Evolutionary conservation across 805 yeast species (phyloP).

Genomic region (Sungouiozyma intestinalis): DNA sequence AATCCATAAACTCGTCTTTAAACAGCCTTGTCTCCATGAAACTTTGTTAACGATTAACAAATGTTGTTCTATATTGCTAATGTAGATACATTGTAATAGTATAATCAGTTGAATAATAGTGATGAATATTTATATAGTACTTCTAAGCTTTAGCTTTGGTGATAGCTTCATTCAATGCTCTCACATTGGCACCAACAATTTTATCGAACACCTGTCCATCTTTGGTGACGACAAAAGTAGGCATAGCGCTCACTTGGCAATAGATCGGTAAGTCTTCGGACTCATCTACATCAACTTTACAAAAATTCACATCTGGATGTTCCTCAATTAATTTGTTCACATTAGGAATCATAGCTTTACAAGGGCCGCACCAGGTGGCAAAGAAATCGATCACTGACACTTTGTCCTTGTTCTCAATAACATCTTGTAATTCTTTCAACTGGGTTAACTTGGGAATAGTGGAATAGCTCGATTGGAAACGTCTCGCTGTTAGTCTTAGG

Average conservation of each 20-base stretch:
- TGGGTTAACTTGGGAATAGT: constrained; percentile 29
- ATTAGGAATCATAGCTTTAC: constrained; percentile 58
- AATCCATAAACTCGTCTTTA: background rate
- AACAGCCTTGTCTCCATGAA: too few relatives aligned
- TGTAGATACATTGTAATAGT: too few relatives aligned
- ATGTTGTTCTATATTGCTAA: too few relatives aligned
- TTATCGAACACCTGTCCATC: constrained; percentile 47
- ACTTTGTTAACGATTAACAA: too few relatives aligned
- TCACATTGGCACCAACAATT: constrained; percentile 52
- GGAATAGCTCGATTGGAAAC: constrained; percentile 10
- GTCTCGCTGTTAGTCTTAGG: background rate
- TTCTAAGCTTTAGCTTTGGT: background rate
- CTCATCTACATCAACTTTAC: constrained; percentile 62
- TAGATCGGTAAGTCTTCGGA: constrained; percentile 49
- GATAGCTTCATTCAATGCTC: constrained; percentile 20
- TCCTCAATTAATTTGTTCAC: constrained; percentile 33
- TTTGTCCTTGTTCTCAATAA: constrained; percentile 19
- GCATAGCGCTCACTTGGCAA: constrained; percentile 63
- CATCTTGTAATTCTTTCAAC: constrained; percentile 29
- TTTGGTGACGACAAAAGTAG: constrained; percentile 56
- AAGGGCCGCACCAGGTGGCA: constrained; percentile 76
- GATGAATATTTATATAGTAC: background rate
- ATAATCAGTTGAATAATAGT: too few relatives aligned
- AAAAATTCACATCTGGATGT: constrained; percentile 41
- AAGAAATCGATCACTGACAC: constrained; percentile 52